phyloP scores from a whole-genome alignment of 495 filamentous ascomycete genomes.

The Antarctomyces pellizariae region DNA sequence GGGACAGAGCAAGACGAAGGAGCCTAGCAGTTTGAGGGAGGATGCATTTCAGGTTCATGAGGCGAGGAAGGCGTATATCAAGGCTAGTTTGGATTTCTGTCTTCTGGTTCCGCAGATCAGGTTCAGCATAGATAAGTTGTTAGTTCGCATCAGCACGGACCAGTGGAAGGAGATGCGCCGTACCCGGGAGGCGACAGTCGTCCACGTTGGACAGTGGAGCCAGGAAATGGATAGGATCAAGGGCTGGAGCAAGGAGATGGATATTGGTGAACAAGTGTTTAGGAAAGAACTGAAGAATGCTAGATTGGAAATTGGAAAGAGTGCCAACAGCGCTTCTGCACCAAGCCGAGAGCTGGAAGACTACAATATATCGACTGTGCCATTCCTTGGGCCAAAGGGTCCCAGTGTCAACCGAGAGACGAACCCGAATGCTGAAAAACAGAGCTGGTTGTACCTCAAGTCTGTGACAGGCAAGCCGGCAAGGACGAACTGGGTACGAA shows the following conservation, averaged over 20 bases:
- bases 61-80: conserved; percentile 73
- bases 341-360: conserved; percentile 85
- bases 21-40: conserved; percentile 70
- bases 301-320: conserved; percentile 63
- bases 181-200: conserved; percentile 32
- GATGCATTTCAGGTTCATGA: conserved; percentile 94
- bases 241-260: conserved; percentile 87
- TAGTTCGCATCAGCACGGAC: conserved; percentile 65
- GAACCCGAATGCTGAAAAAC: conserved; percentile 38
- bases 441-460: conserved; percentile 79
- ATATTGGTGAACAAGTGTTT: conserved; percentile 54
- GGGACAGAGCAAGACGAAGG: conserved; percentile 74
- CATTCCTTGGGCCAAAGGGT: conserved; percentile 53
- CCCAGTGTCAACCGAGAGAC: conserved; percentile 27
- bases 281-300: conserved; percentile 55
- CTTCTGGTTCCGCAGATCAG: conserved; percentile 65
- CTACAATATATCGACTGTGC: conserved; percentile 68
- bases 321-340: conserved; percentile 37
- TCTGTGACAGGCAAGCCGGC: conserved; percentile 72
- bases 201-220: conserved; percentile 33
- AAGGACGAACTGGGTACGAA: conserved; percentile 60
- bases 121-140: conserved; percentile 55
- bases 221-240: conserved; percentile 73
- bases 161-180: conserved; percentile 64
- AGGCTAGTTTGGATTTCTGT: conserved; percentile 82